Conservation (phyloP, 768 basidiomycete genomes). For the Hygrophoropsis aurantiaca region DNA sequence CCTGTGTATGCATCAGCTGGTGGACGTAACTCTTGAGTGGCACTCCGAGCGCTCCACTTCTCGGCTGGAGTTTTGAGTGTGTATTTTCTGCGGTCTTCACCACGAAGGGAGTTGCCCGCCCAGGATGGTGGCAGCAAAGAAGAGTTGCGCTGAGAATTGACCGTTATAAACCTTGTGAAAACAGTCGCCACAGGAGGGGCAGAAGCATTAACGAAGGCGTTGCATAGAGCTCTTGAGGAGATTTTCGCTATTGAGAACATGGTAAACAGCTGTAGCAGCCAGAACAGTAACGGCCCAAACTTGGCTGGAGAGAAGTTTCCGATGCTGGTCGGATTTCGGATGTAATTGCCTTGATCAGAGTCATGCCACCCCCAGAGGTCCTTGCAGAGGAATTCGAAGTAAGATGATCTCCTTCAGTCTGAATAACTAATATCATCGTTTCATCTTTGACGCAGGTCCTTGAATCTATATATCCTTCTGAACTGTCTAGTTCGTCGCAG, state of each 20-base stretch:
- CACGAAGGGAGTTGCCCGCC: too few relatives aligned
- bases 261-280: too few relatives aligned
- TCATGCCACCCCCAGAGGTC: constrained; percentile 61
- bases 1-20: constrained; percentile 60
- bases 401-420: constrained; percentile 11
- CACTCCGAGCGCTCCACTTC: constrained; percentile 31
- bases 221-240: too few relatives aligned
- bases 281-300: too few relatives aligned
- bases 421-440: constrained; percentile 10
- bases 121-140: too few relatives aligned
- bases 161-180: too few relatives aligned
- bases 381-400: constrained; percentile 93
- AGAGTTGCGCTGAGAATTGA: too few relatives aligned
- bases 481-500: constrained; percentile 78
- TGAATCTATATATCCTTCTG: constrained; percentile 94
- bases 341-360: constrained; percentile 1
- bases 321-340: constrained; percentile 10
- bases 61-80: constrained; percentile 32
- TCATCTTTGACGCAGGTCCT: constrained; percentile 66
- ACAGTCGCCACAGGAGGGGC: too few relatives aligned
- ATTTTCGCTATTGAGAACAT: too few relatives aligned
- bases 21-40: constrained; percentile 22
- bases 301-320: too few relatives aligned
- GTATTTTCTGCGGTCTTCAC: constrained; percentile 9
- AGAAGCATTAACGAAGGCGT: too few relatives aligned